Base-by-base conservation (phyloP, 1,284 basidiomycete species). In the Kwoniella shivajii region DNA sequence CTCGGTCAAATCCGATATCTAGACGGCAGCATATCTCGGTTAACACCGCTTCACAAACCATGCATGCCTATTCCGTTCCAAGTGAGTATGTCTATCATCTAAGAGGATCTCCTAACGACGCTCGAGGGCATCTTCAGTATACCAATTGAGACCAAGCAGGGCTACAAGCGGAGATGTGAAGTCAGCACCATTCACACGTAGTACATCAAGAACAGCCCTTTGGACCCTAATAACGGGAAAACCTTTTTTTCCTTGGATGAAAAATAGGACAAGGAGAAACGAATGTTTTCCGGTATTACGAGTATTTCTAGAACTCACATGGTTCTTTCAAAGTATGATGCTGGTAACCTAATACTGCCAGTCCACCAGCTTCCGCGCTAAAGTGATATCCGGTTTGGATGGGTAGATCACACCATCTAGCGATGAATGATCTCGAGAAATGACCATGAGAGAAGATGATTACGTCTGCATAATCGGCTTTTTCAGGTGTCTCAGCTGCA, bases 381-480 rank as follows among this genome's bases (percentile, higher is more conserved):
- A 79, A 77, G 61, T 79, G 73, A 57, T 78, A 78, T 9, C 78
- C 78, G 10, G 75, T 73, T 26, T 61, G 47, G 26, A 79, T 56
- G n/a, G 78, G 77, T 38, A 78, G 63, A 43, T 68, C 69, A 52
- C 77, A 78, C 78, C 78, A 79, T 50, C 78, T 67, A 20, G 76
- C 74, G 46, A 95, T 88, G 63, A 95, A 83, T 56, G 86, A 85
- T 54, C 92, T 85, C 56, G 85, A 89, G 76, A 94, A 92, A 75
- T 94, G 91, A 26, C 74, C 77, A 54, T 79, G 75, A 6, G 72
- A 90, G 39, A 92, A 87, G 60, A 79, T 71, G 56, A 78, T 73
- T 14, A 79, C 74, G 58, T 78, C 77, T 9, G 71, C 56, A 36
- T 72, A 59, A 44, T 76, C 71, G 9, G 63, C 64, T 2, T 69